Evolutionary conservation across 768 basidiomycete genomes (phyloP).

Genomic region (Floccularia luteovirens): DNA sequence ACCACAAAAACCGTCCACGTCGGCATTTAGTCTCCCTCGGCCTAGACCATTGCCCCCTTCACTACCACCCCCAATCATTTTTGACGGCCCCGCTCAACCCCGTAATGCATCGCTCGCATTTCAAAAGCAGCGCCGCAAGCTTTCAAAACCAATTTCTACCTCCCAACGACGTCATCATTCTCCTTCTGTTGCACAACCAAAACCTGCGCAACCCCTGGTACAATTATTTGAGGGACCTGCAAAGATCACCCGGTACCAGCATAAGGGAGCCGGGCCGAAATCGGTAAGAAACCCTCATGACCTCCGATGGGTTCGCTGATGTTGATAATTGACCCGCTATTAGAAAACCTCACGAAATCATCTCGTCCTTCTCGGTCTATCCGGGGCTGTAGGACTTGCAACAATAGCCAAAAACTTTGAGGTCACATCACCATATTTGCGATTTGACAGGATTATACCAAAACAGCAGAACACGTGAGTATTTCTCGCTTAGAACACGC

Average conservation of each 20-base stretch:
- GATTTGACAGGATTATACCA: no score
- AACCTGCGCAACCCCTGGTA: slow-evolving; percentile 21
- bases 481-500: no score
- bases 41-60: slow-evolving; percentile 19
- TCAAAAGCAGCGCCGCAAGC: slow-evolving; percentile 12
- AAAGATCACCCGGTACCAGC: slow-evolving; percentile 19
- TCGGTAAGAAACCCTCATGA: slow-evolving; percentile 10
- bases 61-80: slow-evolving; percentile 35
- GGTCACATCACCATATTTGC: neutral
- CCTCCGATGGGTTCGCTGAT: neutral
- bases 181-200: slow-evolving; percentile 8
- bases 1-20: slow-evolving; percentile 6
- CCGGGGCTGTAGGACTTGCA: slow-evolving; percentile 11
- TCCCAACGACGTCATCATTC: slow-evolving; percentile 13
- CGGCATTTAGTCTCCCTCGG: slow-evolving; percentile 7
- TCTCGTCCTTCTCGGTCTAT: slow-evolving; percentile 1
- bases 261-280: slow-evolving; percentile 12
- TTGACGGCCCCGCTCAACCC: slow-evolving; percentile 40
- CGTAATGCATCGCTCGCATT: slow-evolving; percentile 16
- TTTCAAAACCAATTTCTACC: slow-evolving; percentile 10
- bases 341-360: slow-evolving; percentile 2
- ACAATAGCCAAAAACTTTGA: slow-evolving; percentile 7
- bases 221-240: slow-evolving; percentile 43
- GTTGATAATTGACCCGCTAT: neutral
- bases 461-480: no score